These are phyloP conservation scores for Auriscalpium orientale DNA, from an alignment of 768 basidiomycete genomes.

Conservation along the genomic window DNA sequence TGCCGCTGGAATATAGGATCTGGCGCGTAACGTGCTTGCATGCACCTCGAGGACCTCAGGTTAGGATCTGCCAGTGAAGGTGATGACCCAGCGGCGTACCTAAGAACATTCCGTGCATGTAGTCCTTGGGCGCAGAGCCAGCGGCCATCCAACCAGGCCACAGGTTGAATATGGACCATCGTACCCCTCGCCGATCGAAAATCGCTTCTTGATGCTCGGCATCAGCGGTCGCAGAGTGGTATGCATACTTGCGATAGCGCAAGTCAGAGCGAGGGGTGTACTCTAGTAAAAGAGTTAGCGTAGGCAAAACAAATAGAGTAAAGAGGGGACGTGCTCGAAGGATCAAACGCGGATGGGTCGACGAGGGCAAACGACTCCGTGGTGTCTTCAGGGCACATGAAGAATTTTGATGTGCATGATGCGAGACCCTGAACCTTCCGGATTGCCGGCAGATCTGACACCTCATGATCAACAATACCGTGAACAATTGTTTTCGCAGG, in stretches of 20 bases:
- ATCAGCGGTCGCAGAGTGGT: slow-evolving; percentile 2
- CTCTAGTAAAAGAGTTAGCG: background rate
- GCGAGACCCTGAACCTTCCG: slow-evolving; percentile 15
- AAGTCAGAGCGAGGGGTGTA: slow-evolving; percentile 4
- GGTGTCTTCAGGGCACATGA: slow-evolving; percentile 10
- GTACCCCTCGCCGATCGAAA: slow-evolving; percentile 8
- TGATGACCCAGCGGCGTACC: background rate
- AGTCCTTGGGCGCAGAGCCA: slow-evolving; percentile 2
- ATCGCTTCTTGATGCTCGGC: slow-evolving; percentile 13
- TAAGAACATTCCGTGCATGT: slow-evolving; percentile 12
- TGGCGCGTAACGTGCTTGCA: background rate
- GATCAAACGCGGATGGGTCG: background rate
- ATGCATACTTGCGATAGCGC: slow-evolving; percentile 17
- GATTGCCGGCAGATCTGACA: slow-evolving; percentile 17
- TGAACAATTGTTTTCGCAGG: slow-evolving; percentile 1
- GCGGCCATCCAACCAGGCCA: slow-evolving; percentile 13
- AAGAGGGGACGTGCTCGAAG: background rate
- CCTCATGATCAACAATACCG: slow-evolving; percentile 2
- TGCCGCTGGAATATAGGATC: background rate
- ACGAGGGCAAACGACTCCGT: background rate
- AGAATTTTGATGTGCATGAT: background rate
- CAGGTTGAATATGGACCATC: background rate
- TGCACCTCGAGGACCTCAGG: background rate
- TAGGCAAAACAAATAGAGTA: background rate
- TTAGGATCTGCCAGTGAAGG: background rate